These are phyloP conservation scores for Suhomyces xylopsoci DNA, from an alignment of 805 yeast species.

Conservation along the genomic window DNA sequence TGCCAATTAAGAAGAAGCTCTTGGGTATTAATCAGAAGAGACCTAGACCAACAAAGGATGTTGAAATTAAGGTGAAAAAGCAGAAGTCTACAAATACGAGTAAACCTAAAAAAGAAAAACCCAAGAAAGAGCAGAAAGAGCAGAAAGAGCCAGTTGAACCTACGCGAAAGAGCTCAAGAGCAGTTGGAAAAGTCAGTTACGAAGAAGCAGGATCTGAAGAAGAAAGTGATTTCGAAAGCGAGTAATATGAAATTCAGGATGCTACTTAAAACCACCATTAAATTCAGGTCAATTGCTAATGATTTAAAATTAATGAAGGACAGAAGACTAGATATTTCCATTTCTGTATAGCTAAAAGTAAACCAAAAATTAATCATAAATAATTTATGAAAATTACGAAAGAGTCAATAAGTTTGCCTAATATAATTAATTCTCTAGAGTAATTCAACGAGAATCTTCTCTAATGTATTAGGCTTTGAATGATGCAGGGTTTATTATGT, in stretches of 20 bases:
- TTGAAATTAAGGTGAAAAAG: conserved; percentile 8
- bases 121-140: not conserved
- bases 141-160: conserved; percentile 16
- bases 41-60: conserved; percentile 6
- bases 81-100: not conserved
- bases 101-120: not conserved
- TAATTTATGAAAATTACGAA: no score
- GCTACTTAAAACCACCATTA: no score
- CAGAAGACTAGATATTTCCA: not conserved
- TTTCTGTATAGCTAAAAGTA: not conserved
- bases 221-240: not conserved
- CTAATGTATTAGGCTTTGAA: no score
- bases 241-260: not conserved
- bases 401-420: no score
- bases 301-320: not conserved
- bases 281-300: not conserved
- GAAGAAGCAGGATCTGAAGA: conserved; percentile 14
- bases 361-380: no score
- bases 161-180: conserved; percentile 44
- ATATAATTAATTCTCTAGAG: no score
- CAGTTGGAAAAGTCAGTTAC: conserved; percentile 34
- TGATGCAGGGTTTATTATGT: not conserved
- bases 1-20: conserved; percentile 23
- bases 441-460: no score
- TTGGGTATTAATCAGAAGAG: conserved; percentile 11